Evolutionary conservation across 2,329 filamentous ascomycete genomes (phyloP), one percentile per base, ranked within the genome.

Genomic region (Colletotrichum sp.): DNA sequence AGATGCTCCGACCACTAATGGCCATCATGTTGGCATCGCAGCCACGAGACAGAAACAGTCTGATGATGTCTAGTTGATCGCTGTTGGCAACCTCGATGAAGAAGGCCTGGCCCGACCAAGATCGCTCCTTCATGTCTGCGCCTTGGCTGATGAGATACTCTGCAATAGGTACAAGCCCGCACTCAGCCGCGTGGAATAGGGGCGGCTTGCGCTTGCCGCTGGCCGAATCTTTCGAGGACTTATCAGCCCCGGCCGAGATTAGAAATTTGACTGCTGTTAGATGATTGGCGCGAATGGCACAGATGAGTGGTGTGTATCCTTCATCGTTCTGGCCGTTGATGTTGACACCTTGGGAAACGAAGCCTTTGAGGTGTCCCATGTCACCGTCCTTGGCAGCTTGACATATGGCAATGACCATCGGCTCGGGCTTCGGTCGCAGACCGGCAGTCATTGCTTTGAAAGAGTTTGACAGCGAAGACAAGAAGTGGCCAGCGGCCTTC

Each of bases 311-410:
- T 0, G 82, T 84, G 36, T 84, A 81, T 2, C 84, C 82, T 8
- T 84, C 78, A 3, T 83, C 85, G 34, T 86, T 82, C n/a, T 81
- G 80, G 5, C 84, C 84, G 69, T 85, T 82, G 32, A 85, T 80
- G 49, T 83, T 84, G 44, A 82, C 83, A 8, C 85, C 85, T 62
- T 85, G 82, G 4, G 79, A 75, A 12, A 86, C 75, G 22, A 86
- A 78, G 1, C 81, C 83, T 2, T 78, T 80, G 55, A 85, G 80
- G 25, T 85, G 84, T 13, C 79, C 78, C 1, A 83, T 74, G n/a
- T 86, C 82, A 1, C 85, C 84, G 2, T 79, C 78, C 2, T 81
- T 77, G 4, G 82, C 80, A 1, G 84, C 85, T 39, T 85, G 80
- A 19, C 84, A 86, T 22, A 85, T 81, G 2, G 84, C 83, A 1